A percentile compares a stretch with the other conserved stretches of the same genome.
phyloP scores from a whole-genome alignment of 2,329 filamentous ascomycete genomes.

The Lachnum nothofagi region DNA sequence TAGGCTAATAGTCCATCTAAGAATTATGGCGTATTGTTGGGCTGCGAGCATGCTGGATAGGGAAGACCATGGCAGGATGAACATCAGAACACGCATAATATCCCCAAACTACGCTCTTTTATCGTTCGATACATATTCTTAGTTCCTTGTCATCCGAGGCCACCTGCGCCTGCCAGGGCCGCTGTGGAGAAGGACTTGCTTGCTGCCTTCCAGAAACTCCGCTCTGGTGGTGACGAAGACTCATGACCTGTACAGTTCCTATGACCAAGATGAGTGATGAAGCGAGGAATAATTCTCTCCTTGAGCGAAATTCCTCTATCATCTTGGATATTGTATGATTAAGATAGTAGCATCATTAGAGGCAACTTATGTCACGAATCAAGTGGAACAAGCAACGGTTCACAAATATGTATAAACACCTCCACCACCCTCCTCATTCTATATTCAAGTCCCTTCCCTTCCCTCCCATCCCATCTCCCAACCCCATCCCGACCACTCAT shows the following conservation, averaged over 20 bases:
- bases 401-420: conserved; percentile 6
- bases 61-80: neutral
- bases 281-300: too few species aligned
- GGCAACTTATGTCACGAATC: too few species aligned
- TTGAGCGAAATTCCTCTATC: too few species aligned
- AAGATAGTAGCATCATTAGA: too few species aligned
- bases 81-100: neutral
- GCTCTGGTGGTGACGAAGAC: too few species aligned
- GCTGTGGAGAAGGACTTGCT: neutral
- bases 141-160: neutral
- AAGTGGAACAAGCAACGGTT: too few species aligned
- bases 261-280: too few species aligned
- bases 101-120: neutral
- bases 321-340: too few species aligned
- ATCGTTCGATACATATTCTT: neutral
- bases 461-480: neutral
- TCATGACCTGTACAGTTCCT: too few species aligned
- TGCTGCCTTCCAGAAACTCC: neutral
- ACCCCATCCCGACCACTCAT: neutral
- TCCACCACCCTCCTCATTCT: conserved; percentile 1
- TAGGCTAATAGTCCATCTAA: neutral
- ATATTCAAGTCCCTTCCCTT: conserved; percentile 3
- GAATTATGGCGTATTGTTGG: neutral
- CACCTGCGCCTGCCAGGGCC: neutral
- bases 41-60: neutral